These are phyloP conservation scores for Geranomyces variabilis DNA, from an alignment of 192 early-diverging fungal species.

Conservation along the genomic window DNA sequence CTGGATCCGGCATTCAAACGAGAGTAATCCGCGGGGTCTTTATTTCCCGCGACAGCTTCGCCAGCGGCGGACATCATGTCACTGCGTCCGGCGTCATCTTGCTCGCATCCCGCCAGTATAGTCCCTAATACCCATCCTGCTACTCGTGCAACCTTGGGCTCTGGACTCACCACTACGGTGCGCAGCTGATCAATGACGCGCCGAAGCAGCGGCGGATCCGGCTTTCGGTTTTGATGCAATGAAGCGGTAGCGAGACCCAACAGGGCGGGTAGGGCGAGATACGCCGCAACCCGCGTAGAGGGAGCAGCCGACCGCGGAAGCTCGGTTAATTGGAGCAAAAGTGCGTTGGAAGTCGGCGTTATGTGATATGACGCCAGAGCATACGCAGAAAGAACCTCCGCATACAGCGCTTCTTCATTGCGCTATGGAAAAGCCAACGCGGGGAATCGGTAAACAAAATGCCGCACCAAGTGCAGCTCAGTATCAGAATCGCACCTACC, in stretches of 20 bases:
- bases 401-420: slow-evolving; percentile 6
- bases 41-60: slow-evolving; percentile 1
- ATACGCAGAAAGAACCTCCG: slow-evolving; percentile 14
- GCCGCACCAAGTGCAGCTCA: no score
- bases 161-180: neutral
- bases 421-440: slow-evolving; percentile 2
- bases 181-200: slow-evolving; percentile 10
- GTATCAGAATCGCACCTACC: no score
- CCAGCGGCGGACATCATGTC: slow-evolving; percentile 17
- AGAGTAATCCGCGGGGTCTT: slow-evolving; percentile 23
- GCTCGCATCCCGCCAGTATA: neutral
- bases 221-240: neutral
- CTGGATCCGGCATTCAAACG: slow-evolving; percentile 25
- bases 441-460: no score
- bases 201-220: neutral
- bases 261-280: slow-evolving; percentile 11
- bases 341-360: no score
- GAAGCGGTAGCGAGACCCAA: neutral
- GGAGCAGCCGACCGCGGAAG: neutral
- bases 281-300: slow-evolving; percentile 7
- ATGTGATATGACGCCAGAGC: neutral
- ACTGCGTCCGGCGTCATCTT: neutral
- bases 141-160: slow-evolving; percentile 25
- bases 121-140: slow-evolving; percentile 25
- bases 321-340: neutral